Base-by-base conservation (phyloP, 169 alveolate species). In the Eimeria praecox region DNA sequence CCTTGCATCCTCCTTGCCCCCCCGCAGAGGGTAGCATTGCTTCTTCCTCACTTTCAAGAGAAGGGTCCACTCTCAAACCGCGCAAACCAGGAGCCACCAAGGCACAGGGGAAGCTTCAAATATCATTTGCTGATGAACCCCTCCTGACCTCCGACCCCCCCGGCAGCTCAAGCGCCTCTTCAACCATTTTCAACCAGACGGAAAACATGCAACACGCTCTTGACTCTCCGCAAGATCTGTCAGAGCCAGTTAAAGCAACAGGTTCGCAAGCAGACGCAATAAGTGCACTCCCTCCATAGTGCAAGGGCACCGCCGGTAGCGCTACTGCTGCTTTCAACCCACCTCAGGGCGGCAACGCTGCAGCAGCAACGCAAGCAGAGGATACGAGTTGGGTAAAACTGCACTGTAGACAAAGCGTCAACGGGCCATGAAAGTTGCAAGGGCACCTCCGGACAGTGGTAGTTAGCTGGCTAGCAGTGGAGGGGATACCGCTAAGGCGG, bases 71-170 rank as follows among this genome's bases (percentile, higher is more conserved):
- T 22, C 22, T 40, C 3, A 44, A 42, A 44, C 0, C 35, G 8
- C 62, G 62, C 56, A 75, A 20, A 4, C 2, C 86, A 75, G 86
- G 62, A 40, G 86, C 40, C 8, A 22, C 52, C 6, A 75, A 24
- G 59, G 40, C 86, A 40, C 52, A 75, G 20, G 59, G 62, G 18
- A 75, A 42, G 86, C 59, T 42, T n/a, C 86, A 75, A 42, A 40
- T 38, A 44, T 75, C 86, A 18, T 75, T 75, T 38, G 86, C 86
- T 22, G 59, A 75, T 18, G 86, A 75, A 6, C 56, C 86, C 62
- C 24, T 42, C 38, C 59, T 75, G n/a, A 2, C 62, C 62, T 44
- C 59, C 38, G 86, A 75, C 22, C 86, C 86, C 86, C 86, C 62
- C 33, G 62, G 59, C 38, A 22, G 40, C 86, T 24, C 62, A 40